These are phyloP conservation scores for Kondoa subrosea DNA, from an alignment of 768 basidiomycete species.

Conservation along the genomic window DNA sequence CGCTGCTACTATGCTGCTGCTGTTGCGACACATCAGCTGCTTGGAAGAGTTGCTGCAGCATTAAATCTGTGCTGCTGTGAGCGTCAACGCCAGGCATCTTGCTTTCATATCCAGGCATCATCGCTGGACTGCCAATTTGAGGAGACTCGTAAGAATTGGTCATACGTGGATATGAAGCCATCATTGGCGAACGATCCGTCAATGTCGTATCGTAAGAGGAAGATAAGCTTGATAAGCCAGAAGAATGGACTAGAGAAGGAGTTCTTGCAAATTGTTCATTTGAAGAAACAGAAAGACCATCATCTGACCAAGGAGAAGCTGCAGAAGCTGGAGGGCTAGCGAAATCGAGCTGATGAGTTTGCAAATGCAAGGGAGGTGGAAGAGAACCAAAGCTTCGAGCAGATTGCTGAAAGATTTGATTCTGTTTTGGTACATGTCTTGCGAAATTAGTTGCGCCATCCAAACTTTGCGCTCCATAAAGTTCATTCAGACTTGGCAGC, in stretches of 20 bases:
- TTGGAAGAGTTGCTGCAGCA: neutral
- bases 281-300: neutral
- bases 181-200: neutral
- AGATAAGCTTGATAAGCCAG: neutral
- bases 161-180: neutral
- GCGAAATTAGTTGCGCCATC: neutral
- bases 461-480: neutral
- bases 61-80: neutral
- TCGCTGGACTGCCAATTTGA: neutral
- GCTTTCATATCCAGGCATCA: neutral
- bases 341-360: neutral
- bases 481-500: slow-evolving; percentile 3
- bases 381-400: neutral
- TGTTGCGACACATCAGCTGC: neutral
- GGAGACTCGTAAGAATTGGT: neutral
- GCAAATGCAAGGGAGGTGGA: neutral
- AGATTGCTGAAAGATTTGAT: neutral
- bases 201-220: neutral
- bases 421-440: neutral
- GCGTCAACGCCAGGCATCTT: neutral
- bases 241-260: neutral
- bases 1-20: neutral
- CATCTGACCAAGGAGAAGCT: neutral
- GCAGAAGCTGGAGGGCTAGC: neutral
- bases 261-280: neutral